Evolutionary conservation across 2,329 filamentous ascomycete genomes (phyloP).

Genomic region (Ilyonectria robusta): DNA sequence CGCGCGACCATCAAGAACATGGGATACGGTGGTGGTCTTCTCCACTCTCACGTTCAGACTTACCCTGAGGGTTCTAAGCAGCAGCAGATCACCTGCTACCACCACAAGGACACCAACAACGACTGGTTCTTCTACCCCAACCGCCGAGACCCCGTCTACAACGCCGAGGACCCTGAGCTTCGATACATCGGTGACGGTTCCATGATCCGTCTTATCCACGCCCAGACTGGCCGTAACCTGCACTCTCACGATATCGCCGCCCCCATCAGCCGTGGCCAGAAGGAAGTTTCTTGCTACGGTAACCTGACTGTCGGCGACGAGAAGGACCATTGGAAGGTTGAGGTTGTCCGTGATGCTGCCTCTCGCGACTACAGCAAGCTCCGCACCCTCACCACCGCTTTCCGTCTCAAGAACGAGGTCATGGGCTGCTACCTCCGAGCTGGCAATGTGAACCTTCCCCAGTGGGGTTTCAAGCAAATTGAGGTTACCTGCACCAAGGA

Average conservation of each 20-base stretch:
- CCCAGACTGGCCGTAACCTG: slow-evolving; percentile 95
- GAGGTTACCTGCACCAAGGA: slow-evolving; percentile 95
- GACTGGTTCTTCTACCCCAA: slow-evolving; percentile 99
- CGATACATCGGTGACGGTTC: slow-evolving; percentile 85
- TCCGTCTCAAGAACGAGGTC: slow-evolving; percentile 86
- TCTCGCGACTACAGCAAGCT: slow-evolving; percentile 88
- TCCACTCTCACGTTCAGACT: slow-evolving; percentile 96
- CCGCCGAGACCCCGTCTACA: slow-evolving; percentile 80
- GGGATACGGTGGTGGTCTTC: slow-evolving; percentile 96
- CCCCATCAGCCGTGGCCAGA: slow-evolving; percentile 88
- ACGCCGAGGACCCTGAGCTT: slow-evolving; percentile 75
- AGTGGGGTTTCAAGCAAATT: slow-evolving; percentile 99
- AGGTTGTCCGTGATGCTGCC: slow-evolving; percentile 91
- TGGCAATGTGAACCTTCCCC: slow-evolving; percentile 94
- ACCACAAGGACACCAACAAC: slow-evolving; percentile 99
- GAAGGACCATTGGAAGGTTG: slow-evolving; percentile 97
- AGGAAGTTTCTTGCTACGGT: slow-evolving; percentile 95
- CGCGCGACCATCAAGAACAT: slow-evolving; percentile 97
- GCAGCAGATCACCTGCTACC: slow-evolving; percentile 99
- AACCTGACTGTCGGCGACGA: slow-evolving; percentile 96
- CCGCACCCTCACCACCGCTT: slow-evolving; percentile 92
- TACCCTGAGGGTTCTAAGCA: slow-evolving; percentile 94
- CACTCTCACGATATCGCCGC: slow-evolving; percentile 94
- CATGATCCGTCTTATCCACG: slow-evolving; percentile 89
- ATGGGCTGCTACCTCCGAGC: slow-evolving; percentile 95